phyloP scores from a whole-genome alignment of 2,329 filamentous ascomycete genomes.

The Pezicula neosporulosa region DNA sequence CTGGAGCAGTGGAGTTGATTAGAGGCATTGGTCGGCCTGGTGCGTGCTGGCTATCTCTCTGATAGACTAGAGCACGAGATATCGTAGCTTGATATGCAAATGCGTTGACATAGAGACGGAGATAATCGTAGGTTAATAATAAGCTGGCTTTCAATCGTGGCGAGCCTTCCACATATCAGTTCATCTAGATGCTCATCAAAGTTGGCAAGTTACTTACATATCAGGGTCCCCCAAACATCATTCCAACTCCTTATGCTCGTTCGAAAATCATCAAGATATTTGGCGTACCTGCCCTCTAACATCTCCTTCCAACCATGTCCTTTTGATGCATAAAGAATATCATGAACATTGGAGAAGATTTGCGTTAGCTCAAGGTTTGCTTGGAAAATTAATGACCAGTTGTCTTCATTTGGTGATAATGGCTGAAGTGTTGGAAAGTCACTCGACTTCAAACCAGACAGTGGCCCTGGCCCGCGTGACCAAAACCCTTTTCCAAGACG shows the following conservation, averaged over 20 bases:
- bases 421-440: conserved; percentile 56
- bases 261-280: conserved; percentile 73
- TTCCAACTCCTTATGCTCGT: conserved; percentile 69
- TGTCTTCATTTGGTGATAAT: conserved; percentile 55
- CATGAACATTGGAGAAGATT: conserved; percentile 70
- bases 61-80: conserved; percentile 37
- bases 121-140: conserved; percentile 68
- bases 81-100: conserved; percentile 73
- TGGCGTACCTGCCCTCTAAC: conserved; percentile 68
- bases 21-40: conserved; percentile 26
- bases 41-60: conserved; percentile 34
- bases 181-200: background rate
- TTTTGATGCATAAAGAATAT: conserved; percentile 69
- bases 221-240: conserved; percentile 62
- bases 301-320: conserved; percentile 68
- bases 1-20: conserved; percentile 50
- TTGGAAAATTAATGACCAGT: conserved; percentile 67
- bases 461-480: conserved; percentile 69
- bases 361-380: conserved; percentile 69
- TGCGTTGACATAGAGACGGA: conserved; percentile 70
- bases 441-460: conserved; percentile 41
- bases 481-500: conserved; percentile 71
- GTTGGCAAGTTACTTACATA: conserved; percentile 42
- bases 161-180: conserved; percentile 41
- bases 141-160: conserved; percentile 64